Evolutionary conservation across 371 early-diverging fungal genomes (phyloP).

Genomic region (Lichtheimia ramosa): DNA sequence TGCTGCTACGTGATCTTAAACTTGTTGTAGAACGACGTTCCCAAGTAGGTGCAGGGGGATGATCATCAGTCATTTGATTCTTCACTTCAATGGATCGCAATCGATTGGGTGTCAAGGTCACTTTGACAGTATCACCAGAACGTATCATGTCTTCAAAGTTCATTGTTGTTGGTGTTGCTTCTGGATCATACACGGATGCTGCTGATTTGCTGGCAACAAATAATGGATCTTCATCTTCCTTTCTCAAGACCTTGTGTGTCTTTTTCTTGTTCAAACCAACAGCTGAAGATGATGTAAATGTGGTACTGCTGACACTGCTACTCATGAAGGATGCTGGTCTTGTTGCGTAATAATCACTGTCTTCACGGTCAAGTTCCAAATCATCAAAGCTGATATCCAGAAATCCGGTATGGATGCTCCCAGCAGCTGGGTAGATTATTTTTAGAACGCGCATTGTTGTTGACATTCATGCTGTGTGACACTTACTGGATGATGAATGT

Average conservation of each 20-base stretch:
- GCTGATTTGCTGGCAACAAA: constrained; percentile 1
- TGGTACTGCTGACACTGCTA: constrained; percentile 22
- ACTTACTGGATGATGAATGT: constrained; percentile 3
- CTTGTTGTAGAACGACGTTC: constrained; percentile 7
- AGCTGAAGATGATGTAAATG: constrained; percentile 11
- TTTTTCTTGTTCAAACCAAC: constrained; percentile 29
- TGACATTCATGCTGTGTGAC: not conserved
- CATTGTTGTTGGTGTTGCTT: constrained; percentile 17
- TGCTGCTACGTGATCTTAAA: constrained; percentile 1
- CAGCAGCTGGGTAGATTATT: constrained; percentile 4
- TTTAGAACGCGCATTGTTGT: not conserved
- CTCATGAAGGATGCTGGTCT: constrained; percentile 43
- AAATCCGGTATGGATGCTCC: not conserved
- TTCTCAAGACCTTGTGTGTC: constrained; percentile 44
- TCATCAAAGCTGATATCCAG: constrained; percentile 28
- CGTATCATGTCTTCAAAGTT: constrained; percentile 62
- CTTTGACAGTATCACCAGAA: constrained; percentile 58
- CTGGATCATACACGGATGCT: constrained; percentile 22
- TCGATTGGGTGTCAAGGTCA: constrained; percentile 62
- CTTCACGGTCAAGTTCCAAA: constrained; percentile 34
- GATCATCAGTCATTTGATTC: constrained; percentile 17
- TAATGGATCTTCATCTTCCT: constrained; percentile 18
- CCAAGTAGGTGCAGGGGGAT: constrained; percentile 1
- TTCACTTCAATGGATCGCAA: constrained; percentile 58
- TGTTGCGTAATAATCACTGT: constrained; percentile 9